Conservation (phyloP, 148 eudicot species). For the Persicaria tinctoria region DNA sequence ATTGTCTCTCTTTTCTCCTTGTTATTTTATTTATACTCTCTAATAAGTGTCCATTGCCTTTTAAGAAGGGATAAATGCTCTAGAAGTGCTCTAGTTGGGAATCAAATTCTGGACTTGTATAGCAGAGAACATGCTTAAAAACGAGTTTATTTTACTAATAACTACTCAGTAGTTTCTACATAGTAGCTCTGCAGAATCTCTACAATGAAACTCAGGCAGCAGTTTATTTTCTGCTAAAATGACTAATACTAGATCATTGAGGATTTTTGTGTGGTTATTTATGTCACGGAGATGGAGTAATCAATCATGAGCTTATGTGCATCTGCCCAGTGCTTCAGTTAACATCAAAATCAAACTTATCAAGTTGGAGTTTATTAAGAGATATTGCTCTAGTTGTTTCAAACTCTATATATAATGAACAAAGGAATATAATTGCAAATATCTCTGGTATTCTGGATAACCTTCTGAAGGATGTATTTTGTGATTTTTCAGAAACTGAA, state of each 20-base stretch:
- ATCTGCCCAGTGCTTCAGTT: not conserved
- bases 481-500: slow-evolving; percentile 55
- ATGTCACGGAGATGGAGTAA: not conserved
- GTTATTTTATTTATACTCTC: not conserved
- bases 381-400: not conserved
- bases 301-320: not conserved
- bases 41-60: not conserved
- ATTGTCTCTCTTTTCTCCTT: slow-evolving; percentile 11
- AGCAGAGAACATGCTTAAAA: not conserved
- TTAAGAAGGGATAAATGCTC: not conserved
- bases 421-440: not conserved
- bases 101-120: not conserved
- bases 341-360: not conserved
- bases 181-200: not conserved
- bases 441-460: not conserved
- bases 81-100: not conserved
- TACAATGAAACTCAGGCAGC: not conserved
- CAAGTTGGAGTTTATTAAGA: not conserved
- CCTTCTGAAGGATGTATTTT: not conserved
- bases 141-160: not conserved
- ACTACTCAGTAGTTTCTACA: not conserved
- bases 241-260: not conserved
- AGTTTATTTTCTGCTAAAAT: not conserved
- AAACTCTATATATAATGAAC: not conserved
- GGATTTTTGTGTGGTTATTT: not conserved